Base-by-base conservation (phyloP, 2,329 filamentous ascomycete genomes). In the Colletotrichum zoysiae region DNA sequence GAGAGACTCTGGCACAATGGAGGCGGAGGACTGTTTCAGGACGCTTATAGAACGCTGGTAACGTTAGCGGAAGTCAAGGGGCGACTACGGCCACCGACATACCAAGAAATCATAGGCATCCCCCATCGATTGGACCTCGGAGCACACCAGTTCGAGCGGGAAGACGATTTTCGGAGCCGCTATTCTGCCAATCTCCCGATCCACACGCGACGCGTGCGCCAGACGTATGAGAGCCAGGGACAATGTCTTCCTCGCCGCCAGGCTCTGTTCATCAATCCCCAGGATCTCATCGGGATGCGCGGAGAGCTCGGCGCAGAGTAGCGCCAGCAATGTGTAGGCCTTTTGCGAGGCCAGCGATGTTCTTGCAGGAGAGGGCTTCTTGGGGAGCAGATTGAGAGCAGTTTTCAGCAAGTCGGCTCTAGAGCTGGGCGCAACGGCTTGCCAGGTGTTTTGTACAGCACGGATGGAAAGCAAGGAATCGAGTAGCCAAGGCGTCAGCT, bases 401-500 rank as follows among this genome's bases (percentile, higher is more conserved):
- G 59, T 11, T 11, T 66, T 58, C 16, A 71, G 61, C 56, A 73
- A 58, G 40, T 70, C 67, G 26, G 56, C 42, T 40, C 51, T 56
- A 30, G 51, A 30, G 40, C 26, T 58, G 46, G 73, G 76, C 61
- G 56, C 67, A 30, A 75, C 48, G 50, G 76, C 65, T 48, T 80
- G 79, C 79, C 84, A 83, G 73, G 78, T 78, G 40, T 79, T 81
- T 69, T 84, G 83, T 14, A 81, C 76, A 26, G 80, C 76, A 61
- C 83, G 81, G 40, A 88, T 77, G 53, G 83, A 81, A 46, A 85
- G 79, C 73, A 85, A 78, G 8, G 82, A 81, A 75, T 89, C 87
- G 70, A 88, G 78, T 16, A 89, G 77, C 86, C 86, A 88, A 16
- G 84, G 81, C 0, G 82, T 77, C 69, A 81, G 81, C 72, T 85